Base-by-base conservation (phyloP, 1,284 basidiomycete species). In the Polyporus tsugae region DNA sequence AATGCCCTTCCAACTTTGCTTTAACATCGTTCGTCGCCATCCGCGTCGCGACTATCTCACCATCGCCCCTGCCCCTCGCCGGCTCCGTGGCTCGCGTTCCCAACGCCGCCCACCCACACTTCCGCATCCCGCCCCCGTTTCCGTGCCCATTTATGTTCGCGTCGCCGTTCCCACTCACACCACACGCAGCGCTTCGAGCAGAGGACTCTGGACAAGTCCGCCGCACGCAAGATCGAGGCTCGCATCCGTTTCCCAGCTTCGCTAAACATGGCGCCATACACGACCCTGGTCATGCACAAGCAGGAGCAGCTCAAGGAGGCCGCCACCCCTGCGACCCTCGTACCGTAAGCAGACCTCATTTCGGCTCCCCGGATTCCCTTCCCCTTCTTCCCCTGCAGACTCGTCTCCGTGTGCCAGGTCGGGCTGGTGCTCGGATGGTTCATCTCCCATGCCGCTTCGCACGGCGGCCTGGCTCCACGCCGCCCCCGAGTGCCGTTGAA, bases 251-350 rank as follows among this genome's bases (percentile, higher is more conserved):
- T 98, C 78, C 95, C 97, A 0, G 87, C 91, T 2, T 85, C 85
- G 55, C 85, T 98, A 58, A 95, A 98, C 78, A 96, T 99, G 93
- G 87, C 91, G 9, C 92, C 95, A 0, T 98, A 91, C 77, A 95
- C 93, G 60, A 91, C 92, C 1, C 82, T 88, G 39, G 85, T 80
- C 19, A 84, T 89, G 82, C 85, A 83, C 52, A 74, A 79, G 62
- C 83, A 83, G 65, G 85, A 86, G 75, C 84, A 84, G 69, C 79
- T 79, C 60, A 76, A 76, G 64, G 75, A 57, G 73, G 73, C 53
- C 74, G 78, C 64, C 72, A 68, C 70, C 58, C 63, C 36, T 64
- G 65, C 72, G 59, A 62, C 60, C 72, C 71, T 74, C 35, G 73
- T 76, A 65, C 73, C 79, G 84, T 85, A 75, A 74, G 86, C 76